These are phyloP conservation scores for Miscanthus lutarioriparius DNA, from an alignment of 176 grass and related monocot genomes.

Conservation along the genomic window DNA sequence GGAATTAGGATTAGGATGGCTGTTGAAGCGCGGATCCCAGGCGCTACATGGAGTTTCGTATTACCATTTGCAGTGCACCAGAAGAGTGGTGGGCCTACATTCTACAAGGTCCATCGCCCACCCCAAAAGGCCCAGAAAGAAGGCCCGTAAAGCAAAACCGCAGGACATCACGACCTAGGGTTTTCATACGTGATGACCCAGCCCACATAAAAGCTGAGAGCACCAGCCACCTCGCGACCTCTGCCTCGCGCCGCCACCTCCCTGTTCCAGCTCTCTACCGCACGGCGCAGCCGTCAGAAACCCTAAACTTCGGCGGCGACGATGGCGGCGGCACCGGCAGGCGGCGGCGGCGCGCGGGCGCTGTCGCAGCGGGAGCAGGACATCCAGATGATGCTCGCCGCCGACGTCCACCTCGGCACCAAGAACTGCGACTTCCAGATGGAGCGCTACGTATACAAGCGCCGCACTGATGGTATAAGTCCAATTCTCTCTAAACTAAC, in stretches of 20 bases:
- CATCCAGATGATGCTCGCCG: too few species aligned
- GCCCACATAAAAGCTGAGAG: constrained; percentile 46
- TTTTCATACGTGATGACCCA: constrained; percentile 38
- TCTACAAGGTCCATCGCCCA: neutral
- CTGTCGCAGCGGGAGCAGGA: too few species aligned
- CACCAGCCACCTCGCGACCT: neutral
- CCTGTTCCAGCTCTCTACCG: constrained; percentile 18
- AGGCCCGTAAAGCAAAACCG: too few species aligned
- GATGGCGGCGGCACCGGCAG: neutral
- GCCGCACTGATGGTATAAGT: too few species aligned
- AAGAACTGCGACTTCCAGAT: too few species aligned
- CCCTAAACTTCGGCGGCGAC: neutral
- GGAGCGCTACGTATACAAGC: too few species aligned
- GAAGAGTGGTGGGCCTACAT: neutral
- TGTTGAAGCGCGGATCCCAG: too few species aligned
- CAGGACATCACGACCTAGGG: constrained; percentile 27
- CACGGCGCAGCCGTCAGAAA: constrained; percentile 10
- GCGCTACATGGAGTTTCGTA: too few species aligned
- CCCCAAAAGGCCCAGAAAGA: neutral
- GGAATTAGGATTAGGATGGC: too few species aligned
- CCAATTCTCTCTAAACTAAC: too few species aligned
- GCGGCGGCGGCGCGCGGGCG: too few species aligned
- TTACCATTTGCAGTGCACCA: neutral
- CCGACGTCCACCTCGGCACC: too few species aligned
- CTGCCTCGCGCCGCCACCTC: constrained; percentile 31